These are phyloP conservation scores for Athelia psychrophila DNA, from an alignment of 1,284 basidiomycete species.

Conservation along the genomic window DNA sequence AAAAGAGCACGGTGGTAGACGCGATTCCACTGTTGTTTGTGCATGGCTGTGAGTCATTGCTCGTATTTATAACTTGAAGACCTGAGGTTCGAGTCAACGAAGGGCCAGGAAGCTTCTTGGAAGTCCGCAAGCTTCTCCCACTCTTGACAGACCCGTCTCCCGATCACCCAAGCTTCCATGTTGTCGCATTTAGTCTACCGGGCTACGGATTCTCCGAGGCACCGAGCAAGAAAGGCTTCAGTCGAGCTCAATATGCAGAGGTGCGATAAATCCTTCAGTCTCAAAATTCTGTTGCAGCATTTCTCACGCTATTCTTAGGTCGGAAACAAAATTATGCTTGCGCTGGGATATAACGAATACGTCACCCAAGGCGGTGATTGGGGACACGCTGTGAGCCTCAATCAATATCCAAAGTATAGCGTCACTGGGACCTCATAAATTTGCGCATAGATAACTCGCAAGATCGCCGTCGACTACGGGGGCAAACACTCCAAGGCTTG, in stretches of 20 bases:
- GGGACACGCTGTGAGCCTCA: constrained; percentile 37
- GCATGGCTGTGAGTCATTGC: constrained; percentile 46
- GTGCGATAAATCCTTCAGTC: constrained; percentile 17
- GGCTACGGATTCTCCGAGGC: constrained; percentile 36
- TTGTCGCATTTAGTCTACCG: constrained; percentile 42
- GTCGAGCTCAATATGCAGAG: constrained; percentile 37
- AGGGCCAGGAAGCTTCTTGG: constrained; percentile 46
- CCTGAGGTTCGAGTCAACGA: not conserved
- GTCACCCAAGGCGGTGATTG: constrained; percentile 57
- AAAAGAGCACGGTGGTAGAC: constrained; percentile 33
- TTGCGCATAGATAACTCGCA: constrained; percentile 32
- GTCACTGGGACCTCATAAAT: not conserved
- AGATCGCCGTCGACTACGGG: constrained; percentile 38
- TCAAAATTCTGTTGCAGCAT: not conserved
- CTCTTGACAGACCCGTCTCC: constrained; percentile 18
- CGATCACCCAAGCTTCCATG: constrained; percentile 37
- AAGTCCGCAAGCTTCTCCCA: constrained; percentile 32
- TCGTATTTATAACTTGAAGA: not conserved
- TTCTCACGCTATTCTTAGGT: constrained; percentile 18
- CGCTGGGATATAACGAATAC: constrained; percentile 51
- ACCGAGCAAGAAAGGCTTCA: constrained; percentile 31
- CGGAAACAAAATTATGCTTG: constrained; percentile 49
- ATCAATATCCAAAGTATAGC: constrained; percentile 9
- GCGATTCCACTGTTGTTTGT: constrained; percentile 52
- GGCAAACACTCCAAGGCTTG: constrained; percentile 38